Evolutionary conservation across 2,329 filamentous ascomycete species (phyloP).

Genomic region (Sporothrix protearum): DNA sequence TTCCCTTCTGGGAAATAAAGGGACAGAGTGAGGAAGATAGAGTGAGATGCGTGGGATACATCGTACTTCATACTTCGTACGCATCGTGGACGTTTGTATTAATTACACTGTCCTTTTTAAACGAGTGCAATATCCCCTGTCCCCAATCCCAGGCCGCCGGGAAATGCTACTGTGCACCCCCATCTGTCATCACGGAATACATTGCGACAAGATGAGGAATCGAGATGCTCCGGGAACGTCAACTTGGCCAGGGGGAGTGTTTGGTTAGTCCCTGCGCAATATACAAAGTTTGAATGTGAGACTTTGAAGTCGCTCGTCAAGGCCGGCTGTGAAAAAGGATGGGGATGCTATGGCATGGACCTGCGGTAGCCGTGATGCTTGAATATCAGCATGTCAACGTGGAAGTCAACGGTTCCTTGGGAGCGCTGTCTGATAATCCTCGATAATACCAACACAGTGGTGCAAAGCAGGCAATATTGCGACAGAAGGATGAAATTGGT

Average conservation of each 20-base stretch:
- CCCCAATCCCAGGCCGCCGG: not conserved
- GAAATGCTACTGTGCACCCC: not conserved
- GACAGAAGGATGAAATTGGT: not conserved
- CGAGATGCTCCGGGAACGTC: not conserved
- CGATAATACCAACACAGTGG: not conserved
- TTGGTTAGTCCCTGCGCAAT: not conserved
- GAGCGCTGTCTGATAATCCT: not conserved
- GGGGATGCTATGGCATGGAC: not conserved
- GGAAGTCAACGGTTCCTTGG: not conserved
- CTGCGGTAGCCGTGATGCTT: not conserved
- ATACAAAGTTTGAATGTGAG: not conserved
- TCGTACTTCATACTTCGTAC: not conserved
- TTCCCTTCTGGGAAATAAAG: not conserved
- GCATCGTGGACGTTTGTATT: not conserved
- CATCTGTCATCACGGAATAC: not conserved
- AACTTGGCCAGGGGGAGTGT: not conserved
- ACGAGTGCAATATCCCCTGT: not conserved
- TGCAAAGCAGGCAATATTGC: slow-evolving; percentile 2
- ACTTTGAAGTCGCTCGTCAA: slow-evolving; percentile 2
- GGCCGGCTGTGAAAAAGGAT: not conserved
- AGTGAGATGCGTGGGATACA: not conserved
- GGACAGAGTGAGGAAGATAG: not conserved
- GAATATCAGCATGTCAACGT: not conserved
- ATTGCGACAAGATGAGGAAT: not conserved
- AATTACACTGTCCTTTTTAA: not conserved